Evolutionary conservation across 768 basidiomycete species (phyloP), one percentile per base, ranked within the genome.

Genomic region (Cystoderma amianthinum): DNA sequence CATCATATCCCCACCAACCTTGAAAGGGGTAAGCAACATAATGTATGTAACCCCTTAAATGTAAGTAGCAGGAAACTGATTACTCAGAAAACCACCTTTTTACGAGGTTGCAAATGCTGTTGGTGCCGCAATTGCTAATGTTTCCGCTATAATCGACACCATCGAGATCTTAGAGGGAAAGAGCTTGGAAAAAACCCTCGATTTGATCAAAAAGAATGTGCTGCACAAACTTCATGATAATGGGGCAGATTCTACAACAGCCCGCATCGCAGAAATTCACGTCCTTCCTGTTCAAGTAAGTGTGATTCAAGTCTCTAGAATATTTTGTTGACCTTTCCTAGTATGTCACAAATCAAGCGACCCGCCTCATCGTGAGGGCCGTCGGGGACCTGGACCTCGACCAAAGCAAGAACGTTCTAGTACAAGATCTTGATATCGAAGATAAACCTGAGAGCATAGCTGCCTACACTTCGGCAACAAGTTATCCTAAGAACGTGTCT

Each of bases 51-150:
- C n/a, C n/a, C n/a, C n/a, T n/a, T n/a, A n/a, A n/a, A n/a, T n/a
- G n/a, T n/a, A n/a, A 38, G 37, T 38, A 16, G 9, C n/a, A 9
- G n/a, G 28, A 9, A 5, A 5, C 37, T 5, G 17, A 10, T 10
- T 22, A 38, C 22, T 5, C 32, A 63, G 61, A 13, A 24, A 53
- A 12, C 63, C 63, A 6, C 55, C 53, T 6, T 53, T 58, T 41
- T 53, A 65, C 46, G 69, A 72, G 36, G 76, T 80, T 25, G 80
- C 81, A 7, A 79, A 82, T 41, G 79, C 80, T 5, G 72, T 80
- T 2, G 79, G 80, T 3, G 75, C 75, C 12, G 74, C 73, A 2
- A 71, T 63, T 16, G 48, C 53, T 25, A 69, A 58, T 25, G 64
- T 74, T 42, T 68, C 72, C 1, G 67, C 68, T 3, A 64, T 60